Evolutionary conservation across 345 rosid species (phyloP).

Genomic region (Trapa bicornis): DNA sequence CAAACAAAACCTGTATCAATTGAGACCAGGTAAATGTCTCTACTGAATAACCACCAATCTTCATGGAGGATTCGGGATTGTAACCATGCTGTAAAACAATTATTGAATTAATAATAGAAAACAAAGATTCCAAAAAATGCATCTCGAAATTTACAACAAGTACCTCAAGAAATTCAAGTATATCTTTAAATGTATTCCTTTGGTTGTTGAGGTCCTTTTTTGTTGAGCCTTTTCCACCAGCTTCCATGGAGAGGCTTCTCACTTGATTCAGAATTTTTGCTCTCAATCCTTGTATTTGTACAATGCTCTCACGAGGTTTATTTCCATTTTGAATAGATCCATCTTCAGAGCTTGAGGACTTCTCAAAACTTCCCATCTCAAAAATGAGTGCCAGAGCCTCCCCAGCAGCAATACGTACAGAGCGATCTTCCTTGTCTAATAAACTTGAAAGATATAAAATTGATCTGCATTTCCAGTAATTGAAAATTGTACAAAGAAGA

Average conservation of each 20-base stretch:
- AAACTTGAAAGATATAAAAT: constrained; percentile 60
- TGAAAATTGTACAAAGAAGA: background rate
- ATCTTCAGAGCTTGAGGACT: constrained; percentile 31
- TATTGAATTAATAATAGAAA: background rate
- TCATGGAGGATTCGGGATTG: constrained; percentile 50
- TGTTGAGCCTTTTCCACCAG: constrained; percentile 85
- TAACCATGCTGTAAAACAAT: constrained; percentile 34
- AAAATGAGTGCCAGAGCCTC: constrained; percentile 77
- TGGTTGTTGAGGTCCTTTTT: constrained; percentile 88
- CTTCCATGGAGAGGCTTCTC: constrained; percentile 66
- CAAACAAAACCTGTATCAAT: constrained; percentile 46
- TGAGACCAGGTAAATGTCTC: constrained; percentile 60
- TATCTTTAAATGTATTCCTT: constrained; percentile 69
- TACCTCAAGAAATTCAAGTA: constrained; percentile 74
- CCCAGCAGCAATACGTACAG: constrained; percentile 88
- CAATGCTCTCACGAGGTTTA: constrained; percentile 32
- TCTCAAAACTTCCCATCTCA: constrained; percentile 62
- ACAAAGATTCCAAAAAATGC: background rate
- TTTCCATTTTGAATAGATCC: constrained; percentile 35
- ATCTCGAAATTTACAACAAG: background rate
- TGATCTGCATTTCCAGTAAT: constrained; percentile 33
- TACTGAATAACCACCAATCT: constrained; percentile 59
- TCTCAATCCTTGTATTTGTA: constrained; percentile 55
- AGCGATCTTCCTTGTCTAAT: constrained; percentile 76
- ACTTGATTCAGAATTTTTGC: constrained; percentile 55